Percentiles rank a stretch among this genome's conserved stretches.
phyloP scores from a whole-genome alignment of 2,329 filamentous ascomycete genomes.

The Penicillium sp. region DNA sequence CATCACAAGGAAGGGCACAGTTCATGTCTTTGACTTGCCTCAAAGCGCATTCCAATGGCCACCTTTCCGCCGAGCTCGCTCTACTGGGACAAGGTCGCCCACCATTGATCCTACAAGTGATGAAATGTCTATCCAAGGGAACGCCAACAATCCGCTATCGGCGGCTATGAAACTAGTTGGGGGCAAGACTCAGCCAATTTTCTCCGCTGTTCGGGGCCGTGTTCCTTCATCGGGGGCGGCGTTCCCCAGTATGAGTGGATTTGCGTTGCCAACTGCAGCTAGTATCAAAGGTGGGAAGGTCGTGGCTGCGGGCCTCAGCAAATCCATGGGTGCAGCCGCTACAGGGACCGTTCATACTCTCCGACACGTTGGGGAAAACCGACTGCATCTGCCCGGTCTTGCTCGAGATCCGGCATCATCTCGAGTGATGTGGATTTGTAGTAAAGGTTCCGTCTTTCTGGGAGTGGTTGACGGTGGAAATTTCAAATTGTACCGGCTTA shows the following conservation, averaged over 20 bases:
- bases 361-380: conserved; percentile 54
- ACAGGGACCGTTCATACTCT: conserved; percentile 53
- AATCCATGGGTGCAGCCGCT: conserved; percentile 55
- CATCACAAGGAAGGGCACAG: conserved; percentile 91
- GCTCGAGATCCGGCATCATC: conserved; percentile 44
- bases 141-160: conserved; percentile 58
- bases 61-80: conserved; percentile 61
- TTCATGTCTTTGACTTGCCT: conserved; percentile 89
- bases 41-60: conserved; percentile 85
- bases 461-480: conserved; percentile 51
- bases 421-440: conserved; percentile 52
- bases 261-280: conserved; percentile 52
- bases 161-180: conserved; percentile 73
- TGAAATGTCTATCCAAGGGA: conserved; percentile 51
- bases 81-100: conserved; percentile 40
- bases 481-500: conserved; percentile 51
- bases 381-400: conserved; percentile 50
- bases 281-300: conserved; percentile 52
- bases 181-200: conserved; percentile 62
- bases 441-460: conserved; percentile 46
- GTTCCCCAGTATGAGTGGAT: conserved; percentile 48
- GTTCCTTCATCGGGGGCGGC: conserved; percentile 51
- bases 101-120: conserved; percentile 50
- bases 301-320: conserved; percentile 55
- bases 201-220: conserved; percentile 66